These are phyloP conservation scores for Mycena haematopus DNA, from an alignment of 768 basidiomycete species.

Conservation along the genomic window DNA sequence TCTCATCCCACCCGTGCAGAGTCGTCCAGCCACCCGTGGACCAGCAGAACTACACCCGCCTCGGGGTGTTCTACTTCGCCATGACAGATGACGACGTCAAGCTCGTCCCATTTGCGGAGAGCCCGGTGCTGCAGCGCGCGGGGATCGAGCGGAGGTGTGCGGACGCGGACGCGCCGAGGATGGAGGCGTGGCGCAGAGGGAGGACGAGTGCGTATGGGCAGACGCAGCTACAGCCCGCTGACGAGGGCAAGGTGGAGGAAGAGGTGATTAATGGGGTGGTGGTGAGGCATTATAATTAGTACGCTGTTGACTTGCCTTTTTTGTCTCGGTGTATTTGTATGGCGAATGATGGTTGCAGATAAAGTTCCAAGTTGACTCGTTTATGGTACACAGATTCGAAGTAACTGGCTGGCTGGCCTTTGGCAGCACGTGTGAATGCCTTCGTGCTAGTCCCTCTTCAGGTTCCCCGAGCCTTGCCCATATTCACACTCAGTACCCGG, in stretches of 20 bases:
- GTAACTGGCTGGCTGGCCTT: no score
- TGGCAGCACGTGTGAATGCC: no score
- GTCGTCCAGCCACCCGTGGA: constrained; percentile 65
- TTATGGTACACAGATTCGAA: no score
- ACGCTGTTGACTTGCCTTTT: no score
- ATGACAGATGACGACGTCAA: constrained; percentile 56
- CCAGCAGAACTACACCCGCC: constrained; percentile 54
- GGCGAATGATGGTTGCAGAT: no score
- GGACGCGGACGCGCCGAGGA: constrained; percentile 52
- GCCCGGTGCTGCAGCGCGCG: constrained; percentile 53
- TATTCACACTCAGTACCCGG: no score
- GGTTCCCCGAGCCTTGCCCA: no score
- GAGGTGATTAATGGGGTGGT: constrained; percentile 60
- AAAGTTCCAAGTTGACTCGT: no score
- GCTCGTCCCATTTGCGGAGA: constrained; percentile 52
- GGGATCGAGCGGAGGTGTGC: constrained; percentile 48
- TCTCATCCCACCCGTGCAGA: constrained; percentile 34
- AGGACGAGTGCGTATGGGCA: constrained; percentile 60
- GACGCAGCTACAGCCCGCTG: constrained; percentile 46
- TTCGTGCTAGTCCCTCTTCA: no score
- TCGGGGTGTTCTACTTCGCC: constrained; percentile 66
- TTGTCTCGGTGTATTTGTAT: no score
- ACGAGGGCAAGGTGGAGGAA: constrained; percentile 51
- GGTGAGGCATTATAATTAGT: constrained; percentile 62
- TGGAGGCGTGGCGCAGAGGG: constrained; percentile 58